phyloP scores from a whole-genome alignment of 192 early-diverging fungal genomes.

The Coemansia sp. region DNA sequence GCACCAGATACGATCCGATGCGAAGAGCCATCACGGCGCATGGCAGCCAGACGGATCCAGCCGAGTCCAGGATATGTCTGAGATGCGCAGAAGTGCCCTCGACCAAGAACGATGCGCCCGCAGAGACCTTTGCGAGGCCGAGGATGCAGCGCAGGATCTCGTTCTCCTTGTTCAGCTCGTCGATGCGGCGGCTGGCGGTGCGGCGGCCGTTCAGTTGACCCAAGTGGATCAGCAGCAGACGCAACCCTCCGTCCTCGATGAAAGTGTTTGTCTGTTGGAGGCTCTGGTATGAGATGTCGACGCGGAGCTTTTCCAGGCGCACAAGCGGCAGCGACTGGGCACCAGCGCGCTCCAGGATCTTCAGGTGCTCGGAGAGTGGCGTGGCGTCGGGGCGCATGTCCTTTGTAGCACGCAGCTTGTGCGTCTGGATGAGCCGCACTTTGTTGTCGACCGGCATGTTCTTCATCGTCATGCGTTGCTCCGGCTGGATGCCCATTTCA shows the following conservation, averaged over 20 bases:
- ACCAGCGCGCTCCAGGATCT: conserved; percentile 30
- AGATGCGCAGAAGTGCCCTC: conserved; percentile 17
- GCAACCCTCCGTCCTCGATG: conserved; percentile 43
- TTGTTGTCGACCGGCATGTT: conserved; percentile 44
- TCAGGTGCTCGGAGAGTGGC: conserved; percentile 46
- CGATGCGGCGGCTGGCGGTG: conserved; percentile 27
- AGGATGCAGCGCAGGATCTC: conserved; percentile 46
- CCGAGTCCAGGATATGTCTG: conserved; percentile 36
- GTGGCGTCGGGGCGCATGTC: conserved; percentile 11
- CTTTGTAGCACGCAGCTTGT: conserved; percentile 22
- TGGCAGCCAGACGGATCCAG: conserved; percentile 41
- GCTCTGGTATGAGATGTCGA: conserved; percentile 47
- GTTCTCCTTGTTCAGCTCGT: conserved; percentile 45
- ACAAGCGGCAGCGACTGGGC: conserved; percentile 48
- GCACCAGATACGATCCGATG: conserved; percentile 29
- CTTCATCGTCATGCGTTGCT: conserved; percentile 46
- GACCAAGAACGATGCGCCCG: conserved; percentile 18
- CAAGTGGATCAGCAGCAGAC: conserved; percentile 41
- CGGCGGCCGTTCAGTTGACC: conserved; percentile 38
- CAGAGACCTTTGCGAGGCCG: conserved; percentile 31
- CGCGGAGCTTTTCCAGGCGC: conserved; percentile 48
- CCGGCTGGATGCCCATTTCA: conserved; percentile 39
- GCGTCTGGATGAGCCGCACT: conserved; percentile 44
- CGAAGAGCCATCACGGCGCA: conserved; percentile 37
- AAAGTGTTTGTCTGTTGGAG: conserved; percentile 41